Evolutionary conservation across 108 stramenopile genomes (phyloP).

Genomic region (Schizochytrium sp.): DNA sequence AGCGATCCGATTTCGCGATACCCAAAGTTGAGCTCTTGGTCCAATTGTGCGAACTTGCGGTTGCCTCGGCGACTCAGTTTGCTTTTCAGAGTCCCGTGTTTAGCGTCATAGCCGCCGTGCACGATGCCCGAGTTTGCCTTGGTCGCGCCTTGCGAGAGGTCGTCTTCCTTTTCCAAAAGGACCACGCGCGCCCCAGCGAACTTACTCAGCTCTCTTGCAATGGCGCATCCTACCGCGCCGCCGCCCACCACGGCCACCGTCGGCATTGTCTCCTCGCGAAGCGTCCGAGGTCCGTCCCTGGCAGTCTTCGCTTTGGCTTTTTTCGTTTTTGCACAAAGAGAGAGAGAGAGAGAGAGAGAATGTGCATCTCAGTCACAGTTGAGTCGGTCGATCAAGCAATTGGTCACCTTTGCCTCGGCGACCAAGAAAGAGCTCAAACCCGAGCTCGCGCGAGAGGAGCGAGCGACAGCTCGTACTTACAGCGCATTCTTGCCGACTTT

Average conservation of each 20-base stretch:
- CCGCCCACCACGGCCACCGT: neutral
- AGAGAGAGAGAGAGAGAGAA: too few species aligned
- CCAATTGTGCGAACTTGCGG: conserved; percentile 69
- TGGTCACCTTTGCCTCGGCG: too few species aligned
- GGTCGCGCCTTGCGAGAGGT: conserved; percentile 62
- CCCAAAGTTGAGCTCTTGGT: conserved; percentile 65
- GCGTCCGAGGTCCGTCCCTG: too few species aligned
- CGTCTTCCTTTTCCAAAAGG: conserved; percentile 62
- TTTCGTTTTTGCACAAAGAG: too few species aligned
- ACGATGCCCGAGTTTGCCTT: conserved; percentile 74
- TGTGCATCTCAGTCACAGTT: too few species aligned
- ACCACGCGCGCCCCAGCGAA: conserved; percentile 40
- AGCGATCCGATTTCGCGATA: conserved; percentile 68
- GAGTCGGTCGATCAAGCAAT: too few species aligned
- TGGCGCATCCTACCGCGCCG: conserved; percentile 54
- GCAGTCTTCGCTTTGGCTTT: too few species aligned
- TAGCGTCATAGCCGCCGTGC: conserved; percentile 73
- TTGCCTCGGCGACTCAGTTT: conserved; percentile 71
- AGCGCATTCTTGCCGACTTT: too few species aligned
- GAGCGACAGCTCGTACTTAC: too few species aligned
- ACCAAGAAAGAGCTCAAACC: too few species aligned
- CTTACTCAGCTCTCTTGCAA: conserved; percentile 63
- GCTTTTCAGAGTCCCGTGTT: conserved; percentile 57
- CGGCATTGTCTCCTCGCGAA: too few species aligned
- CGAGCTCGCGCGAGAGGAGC: too few species aligned